phyloP scores from a whole-genome alignment of 2,329 filamentous ascomycete species.

The Tetracladium maxilliforme region DNA sequence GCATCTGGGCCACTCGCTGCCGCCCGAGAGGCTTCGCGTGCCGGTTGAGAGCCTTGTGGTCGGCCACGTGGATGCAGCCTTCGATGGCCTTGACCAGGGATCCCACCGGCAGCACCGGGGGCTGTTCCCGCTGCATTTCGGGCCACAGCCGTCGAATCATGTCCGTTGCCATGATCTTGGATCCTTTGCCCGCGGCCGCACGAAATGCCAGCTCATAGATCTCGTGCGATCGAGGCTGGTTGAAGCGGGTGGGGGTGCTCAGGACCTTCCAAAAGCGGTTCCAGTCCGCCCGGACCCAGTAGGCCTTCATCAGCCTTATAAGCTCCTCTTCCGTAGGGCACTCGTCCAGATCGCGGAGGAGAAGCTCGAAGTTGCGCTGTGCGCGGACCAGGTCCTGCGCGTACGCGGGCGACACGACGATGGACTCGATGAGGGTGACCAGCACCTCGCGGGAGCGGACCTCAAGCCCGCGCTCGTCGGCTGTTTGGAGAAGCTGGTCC shows the following conservation, averaged over 20 bases:
- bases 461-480: too few relatives aligned
- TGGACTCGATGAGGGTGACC: slow-evolving; percentile 22
- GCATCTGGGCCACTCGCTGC: too few relatives aligned
- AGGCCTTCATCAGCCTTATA: slow-evolving; percentile 26
- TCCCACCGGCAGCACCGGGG: slow-evolving; percentile 27
- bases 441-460: background rate
- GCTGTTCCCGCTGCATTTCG: slow-evolving; percentile 42
- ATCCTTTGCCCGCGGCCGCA: slow-evolving; percentile 27
- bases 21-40: too few relatives aligned
- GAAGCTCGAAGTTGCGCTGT: slow-evolving; percentile 19
- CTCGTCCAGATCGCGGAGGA: slow-evolving; percentile 29
- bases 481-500: too few relatives aligned
- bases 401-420: slow-evolving; percentile 9
- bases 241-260: slow-evolving; percentile 34
- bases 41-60: too few relatives aligned
- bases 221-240: slow-evolving; percentile 27
- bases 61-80: slow-evolving; percentile 37
- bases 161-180: slow-evolving; percentile 26
- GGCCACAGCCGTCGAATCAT: slow-evolving; percentile 37
- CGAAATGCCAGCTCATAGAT: slow-evolving; percentile 41
- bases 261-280: slow-evolving; percentile 45
- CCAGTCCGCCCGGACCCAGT: slow-evolving; percentile 33
- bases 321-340: slow-evolving; percentile 22
- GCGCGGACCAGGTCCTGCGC: slow-evolving; percentile 7
- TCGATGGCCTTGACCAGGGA: slow-evolving; percentile 31